These are phyloP conservation scores for Lachancea mirantina DNA, from an alignment of 805 yeast genomes.

Conservation along the genomic window DNA sequence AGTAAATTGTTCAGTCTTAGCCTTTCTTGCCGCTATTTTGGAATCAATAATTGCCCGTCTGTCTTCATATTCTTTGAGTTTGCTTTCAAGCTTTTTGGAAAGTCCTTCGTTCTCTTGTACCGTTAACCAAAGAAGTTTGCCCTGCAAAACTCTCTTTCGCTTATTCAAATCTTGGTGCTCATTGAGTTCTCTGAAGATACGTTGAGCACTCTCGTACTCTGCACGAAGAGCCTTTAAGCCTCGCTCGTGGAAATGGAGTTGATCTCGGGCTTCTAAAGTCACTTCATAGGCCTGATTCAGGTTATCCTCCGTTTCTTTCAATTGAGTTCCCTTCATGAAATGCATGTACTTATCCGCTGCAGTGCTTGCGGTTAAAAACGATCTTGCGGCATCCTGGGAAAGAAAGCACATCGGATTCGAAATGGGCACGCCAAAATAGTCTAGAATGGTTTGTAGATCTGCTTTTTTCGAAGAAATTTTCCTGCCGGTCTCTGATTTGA, in stretches of 20 bases:
- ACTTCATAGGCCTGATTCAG: conserved; percentile 37
- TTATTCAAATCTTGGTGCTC: conserved; percentile 37
- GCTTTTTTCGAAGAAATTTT: conserved; percentile 53
- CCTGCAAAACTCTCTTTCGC: conserved; percentile 36
- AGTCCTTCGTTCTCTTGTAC: conserved; percentile 21
- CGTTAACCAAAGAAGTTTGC: conserved; percentile 45
- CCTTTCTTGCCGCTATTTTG: conserved; percentile 18
- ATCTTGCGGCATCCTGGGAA: conserved; percentile 90
- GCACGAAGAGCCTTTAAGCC: conserved; percentile 34
- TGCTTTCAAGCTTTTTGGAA: conserved; percentile 13
- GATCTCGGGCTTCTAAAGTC: conserved; percentile 32
- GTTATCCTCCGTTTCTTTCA: conserved; percentile 57
- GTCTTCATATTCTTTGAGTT: conserved; percentile 12
- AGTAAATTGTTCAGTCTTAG: conserved; percentile 24
- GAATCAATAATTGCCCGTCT: conserved; percentile 15
- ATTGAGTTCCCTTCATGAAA: conserved; percentile 74
- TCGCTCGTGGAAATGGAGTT: conserved; percentile 35
- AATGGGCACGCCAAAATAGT: conserved; percentile 66
- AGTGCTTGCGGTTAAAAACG: conserved; percentile 72
- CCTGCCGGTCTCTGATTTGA: conserved; percentile 47
- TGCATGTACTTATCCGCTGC: conserved; percentile 64
- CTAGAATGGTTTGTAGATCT: conserved; percentile 61
- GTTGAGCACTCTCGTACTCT: conserved; percentile 38
- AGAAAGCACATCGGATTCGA: conserved; percentile 88
- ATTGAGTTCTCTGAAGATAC: conserved; percentile 34